Evolutionary conservation across 129 eudicot species (phyloP), one percentile per base, ranked within the genome.

Genomic region (Deinandra increscens): DNA sequence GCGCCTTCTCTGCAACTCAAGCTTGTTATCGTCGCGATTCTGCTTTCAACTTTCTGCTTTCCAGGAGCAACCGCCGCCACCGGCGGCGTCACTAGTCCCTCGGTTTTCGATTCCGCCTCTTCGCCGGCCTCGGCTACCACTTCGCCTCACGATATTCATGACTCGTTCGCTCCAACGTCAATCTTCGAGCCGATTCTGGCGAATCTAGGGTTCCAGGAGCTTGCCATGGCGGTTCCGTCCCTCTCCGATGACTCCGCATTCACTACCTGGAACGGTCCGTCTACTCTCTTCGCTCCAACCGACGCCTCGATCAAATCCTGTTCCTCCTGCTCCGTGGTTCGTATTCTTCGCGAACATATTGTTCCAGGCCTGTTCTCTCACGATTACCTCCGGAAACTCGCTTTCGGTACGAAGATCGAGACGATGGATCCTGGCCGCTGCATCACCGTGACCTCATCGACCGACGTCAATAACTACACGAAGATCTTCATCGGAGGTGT

Each of bases 321-420:
- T 62, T 75, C 84, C 36, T 68, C 91, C 3, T 90, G 97, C 82
- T 86, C 95, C 43, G 64, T 79, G 19, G 72, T 85, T 20, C 82
- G 82, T 64, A 91, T 90, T 45, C 83, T 90, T 63, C 88, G 84
- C 4, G 89, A 90, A 53, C 91, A 81, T 78, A 75, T 85, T 18
- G 83, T 90, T 71, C 82, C 87, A 0, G 97, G 96, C 9, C 80
- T 91, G 26, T 91, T 83, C 83, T 74, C 92, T 7, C 80, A 72
- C 55, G 86, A 83, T 14, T 87, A 81, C 79, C 89, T 91, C 44
- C 77, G 80, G 31, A 73, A 72, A 8, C 78, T 91, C 14, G 83
- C 87, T 29, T 91, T 91, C 82, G 95, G 89, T 45, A 91, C 95
- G 41, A 91, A 87, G 67, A 79, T 91, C 80, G 95, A 83, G 63